These are phyloP conservation scores for Dryadomyces quercus-mongolicae DNA, from an alignment of 2,329 filamentous ascomycete species.

Conservation along the genomic window DNA sequence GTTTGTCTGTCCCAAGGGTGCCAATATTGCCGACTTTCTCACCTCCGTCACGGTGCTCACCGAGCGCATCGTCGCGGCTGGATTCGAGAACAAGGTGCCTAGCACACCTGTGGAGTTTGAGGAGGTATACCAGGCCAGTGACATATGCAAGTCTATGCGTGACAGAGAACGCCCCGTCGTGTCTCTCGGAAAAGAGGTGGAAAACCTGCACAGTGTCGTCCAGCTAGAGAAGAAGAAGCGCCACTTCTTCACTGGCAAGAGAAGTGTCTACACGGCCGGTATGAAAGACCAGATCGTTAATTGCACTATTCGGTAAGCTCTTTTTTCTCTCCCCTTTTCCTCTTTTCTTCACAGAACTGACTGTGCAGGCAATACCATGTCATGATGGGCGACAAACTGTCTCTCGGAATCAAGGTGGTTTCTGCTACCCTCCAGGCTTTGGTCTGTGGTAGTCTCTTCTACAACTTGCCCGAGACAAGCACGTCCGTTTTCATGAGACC, in stretches of 20 bases:
- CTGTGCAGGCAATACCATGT: slow-evolving; percentile 68
- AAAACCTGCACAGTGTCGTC: slow-evolving; percentile 4
- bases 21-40: slow-evolving; percentile 67
- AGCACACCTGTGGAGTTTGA: slow-evolving; percentile 52
- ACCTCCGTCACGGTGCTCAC: slow-evolving; percentile 40
- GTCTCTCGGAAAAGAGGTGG: slow-evolving; percentile 15
- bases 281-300: slow-evolving; percentile 59
- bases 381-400: slow-evolving; percentile 60
- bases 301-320: slow-evolving; percentile 43
- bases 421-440: slow-evolving; percentile 63
- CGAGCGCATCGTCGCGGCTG: slow-evolving; percentile 27
- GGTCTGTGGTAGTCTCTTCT: slow-evolving; percentile 70
- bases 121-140: slow-evolving; percentile 36
- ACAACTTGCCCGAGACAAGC: slow-evolving; percentile 48
- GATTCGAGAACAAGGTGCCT: slow-evolving; percentile 34
- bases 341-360: too few species aligned
- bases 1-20: slow-evolving; percentile 42
- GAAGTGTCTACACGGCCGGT: slow-evolving; percentile 53
- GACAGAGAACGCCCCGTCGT: slow-evolving; percentile 40
- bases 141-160: slow-evolving; percentile 29
- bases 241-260: slow-evolving; percentile 1
- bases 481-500: slow-evolving; percentile 48
- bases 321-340: too few species aligned
- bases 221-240: slow-evolving; percentile 4
- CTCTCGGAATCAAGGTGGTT: slow-evolving; percentile 67